Evolutionary conservation across 805 yeast genomes (phyloP).

Genomic region (Blastobotrys peoriensis): DNA sequence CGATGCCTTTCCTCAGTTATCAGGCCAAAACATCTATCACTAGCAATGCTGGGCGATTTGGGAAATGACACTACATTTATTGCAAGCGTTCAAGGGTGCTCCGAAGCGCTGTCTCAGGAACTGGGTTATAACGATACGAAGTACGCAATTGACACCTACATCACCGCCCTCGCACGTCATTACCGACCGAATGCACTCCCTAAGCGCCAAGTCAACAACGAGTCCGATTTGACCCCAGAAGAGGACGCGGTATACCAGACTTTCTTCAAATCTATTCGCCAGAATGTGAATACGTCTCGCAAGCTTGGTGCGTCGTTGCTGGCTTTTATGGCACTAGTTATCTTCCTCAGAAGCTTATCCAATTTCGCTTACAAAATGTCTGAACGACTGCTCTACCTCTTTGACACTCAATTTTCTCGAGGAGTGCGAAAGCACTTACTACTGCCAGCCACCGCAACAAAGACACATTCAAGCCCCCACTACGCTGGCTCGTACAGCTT

Average conservation of each 20-base stretch:
- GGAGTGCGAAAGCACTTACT: conserved; percentile 15
- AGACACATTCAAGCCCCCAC: conserved; percentile 22
- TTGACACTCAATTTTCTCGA: conserved; percentile 13
- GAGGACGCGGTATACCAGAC: not conserved
- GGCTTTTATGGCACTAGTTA: not conserved
- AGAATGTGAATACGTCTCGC: not conserved
- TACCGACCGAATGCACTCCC: too few species aligned
- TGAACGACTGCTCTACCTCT: not conserved
- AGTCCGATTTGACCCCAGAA: not conserved
- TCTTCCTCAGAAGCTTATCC: not conserved
- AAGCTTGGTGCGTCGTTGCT: not conserved
- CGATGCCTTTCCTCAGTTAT: too few species aligned
- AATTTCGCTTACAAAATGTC: not conserved
- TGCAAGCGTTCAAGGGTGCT: not conserved
- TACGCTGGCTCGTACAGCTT: conserved; percentile 11
- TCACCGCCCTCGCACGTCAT: too few species aligned
- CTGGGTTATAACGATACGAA: not conserved
- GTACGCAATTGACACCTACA: not conserved
- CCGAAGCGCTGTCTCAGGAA: not conserved
- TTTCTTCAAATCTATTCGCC: not conserved
- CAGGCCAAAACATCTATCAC: too few species aligned
- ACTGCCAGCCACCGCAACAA: conserved; percentile 26
- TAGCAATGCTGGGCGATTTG: too few species aligned
- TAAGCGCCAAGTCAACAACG: not conserved
- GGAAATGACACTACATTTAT: too few species aligned